Base-by-base conservation (phyloP, 2,329 filamentous ascomycete genomes). In the Plenodomus tracheiphilus region DNA sequence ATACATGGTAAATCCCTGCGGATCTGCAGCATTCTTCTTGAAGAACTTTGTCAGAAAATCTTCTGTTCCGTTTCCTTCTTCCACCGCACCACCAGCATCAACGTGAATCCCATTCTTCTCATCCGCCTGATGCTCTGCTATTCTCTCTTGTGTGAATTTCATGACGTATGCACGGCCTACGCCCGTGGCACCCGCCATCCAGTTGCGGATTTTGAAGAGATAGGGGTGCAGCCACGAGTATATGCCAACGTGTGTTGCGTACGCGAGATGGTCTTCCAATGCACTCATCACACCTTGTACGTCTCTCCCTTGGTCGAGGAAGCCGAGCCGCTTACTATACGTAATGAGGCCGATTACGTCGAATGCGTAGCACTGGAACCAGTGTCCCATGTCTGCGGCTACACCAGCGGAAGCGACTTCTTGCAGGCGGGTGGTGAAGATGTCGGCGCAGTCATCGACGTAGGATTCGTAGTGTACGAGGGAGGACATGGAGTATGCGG, bases 351-450 rank as follows among this genome's bases (percentile, higher is more conserved):
- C 70, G 7, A 76, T 61, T 1, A 75, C 72, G 34, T 76, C 74
- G 35, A 76, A 74, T 0, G 73, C 71, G 37, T 68, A 75, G 34
- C 64, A 72, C 28, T 71, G 68, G 19, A 70, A 39, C 66, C 67
- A 71, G 25, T 55, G 51, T 0, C 60, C 59, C 19, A 65, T 53
- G 21, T 70, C 59, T 9, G 45, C 39, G 11, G 50, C 32, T 2
- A 34, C 42, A 17, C 47, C 55, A 7, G 44, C 39, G 19, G 63
- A 54, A 2, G 54, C 49, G 52, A 76, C 66, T 16, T 66, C 58
- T 0, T 61, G 43, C 20, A 75, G 52, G 16, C 54, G 48, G 22
- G 53, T 38, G 17, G 39, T 39, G 34, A 77, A 74, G 1, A 69
- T 40, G 0, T 62, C 50, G 19, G 74, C 58, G 9, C 68, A 69